phyloP scores from a whole-genome alignment of 1,139 yeast genomes.

The Tardiomyces digboiensis region DNA sequence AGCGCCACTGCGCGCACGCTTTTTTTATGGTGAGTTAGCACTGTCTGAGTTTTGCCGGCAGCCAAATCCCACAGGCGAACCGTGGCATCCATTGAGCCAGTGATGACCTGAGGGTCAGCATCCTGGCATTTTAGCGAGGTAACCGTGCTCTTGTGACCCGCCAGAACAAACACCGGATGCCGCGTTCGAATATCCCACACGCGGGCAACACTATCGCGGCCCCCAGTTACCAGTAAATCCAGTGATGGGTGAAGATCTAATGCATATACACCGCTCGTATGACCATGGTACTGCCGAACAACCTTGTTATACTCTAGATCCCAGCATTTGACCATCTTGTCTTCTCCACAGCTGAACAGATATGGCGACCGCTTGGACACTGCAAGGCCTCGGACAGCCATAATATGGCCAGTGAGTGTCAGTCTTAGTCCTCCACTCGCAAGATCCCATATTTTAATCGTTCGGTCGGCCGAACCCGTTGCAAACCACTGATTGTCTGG shows the following conservation, averaged over 20 bases:
- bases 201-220: conserved; percentile 78
- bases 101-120: conserved; percentile 76
- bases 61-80: conserved; percentile 82
- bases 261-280: conserved; percentile 80
- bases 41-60: conserved; percentile 86
- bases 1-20: conserved; percentile 89
- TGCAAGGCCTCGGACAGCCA: conserved; percentile 75
- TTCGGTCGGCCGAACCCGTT: conserved; percentile 82
- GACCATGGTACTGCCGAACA: conserved; percentile 88
- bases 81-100: conserved; percentile 81
- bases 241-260: conserved; percentile 80
- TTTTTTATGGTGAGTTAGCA: conserved; percentile 76
- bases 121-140: conserved; percentile 58
- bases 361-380: conserved; percentile 76
- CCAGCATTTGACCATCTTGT: conserved; percentile 94
- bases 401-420: conserved; percentile 81
- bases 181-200: conserved; percentile 93
- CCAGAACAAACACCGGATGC: conserved; percentile 60
- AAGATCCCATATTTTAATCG: conserved; percentile 88
- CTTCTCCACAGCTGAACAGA: conserved; percentile 88
- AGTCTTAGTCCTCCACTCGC: conserved; percentile 62
- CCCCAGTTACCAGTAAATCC: conserved; percentile 82
- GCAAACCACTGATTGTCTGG: conserved; percentile 89
- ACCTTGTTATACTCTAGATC: conserved; percentile 82
- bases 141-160: conserved; percentile 77